A percentile compares a stretch with the other conserved stretches of the same genome.
phyloP scores from a whole-genome alignment of 495 filamentous ascomycete genomes.

The Amphirosellinia nigrospora region DNA sequence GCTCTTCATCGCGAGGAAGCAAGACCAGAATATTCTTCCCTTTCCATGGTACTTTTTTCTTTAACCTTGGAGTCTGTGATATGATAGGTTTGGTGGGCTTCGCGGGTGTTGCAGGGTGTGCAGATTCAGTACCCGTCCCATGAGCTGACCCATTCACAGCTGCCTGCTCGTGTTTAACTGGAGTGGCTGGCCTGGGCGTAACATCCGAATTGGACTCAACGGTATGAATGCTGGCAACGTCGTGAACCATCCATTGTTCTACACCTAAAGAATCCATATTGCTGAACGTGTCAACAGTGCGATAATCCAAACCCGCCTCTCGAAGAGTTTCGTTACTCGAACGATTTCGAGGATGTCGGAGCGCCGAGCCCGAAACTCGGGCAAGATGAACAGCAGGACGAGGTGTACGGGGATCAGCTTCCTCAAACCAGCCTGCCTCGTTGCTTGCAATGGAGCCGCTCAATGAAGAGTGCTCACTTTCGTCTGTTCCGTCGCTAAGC shows the following conservation, averaged over 20 bases:
- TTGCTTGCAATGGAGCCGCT: conserved; percentile 59
- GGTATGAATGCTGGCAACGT: conserved; percentile 39
- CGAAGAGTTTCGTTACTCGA: conserved; percentile 70
- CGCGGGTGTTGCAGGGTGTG: conserved; percentile 47
- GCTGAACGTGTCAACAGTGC: conserved; percentile 35
- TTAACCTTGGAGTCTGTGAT: conserved; percentile 51
- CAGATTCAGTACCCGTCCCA: conserved; percentile 48
- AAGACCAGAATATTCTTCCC: conserved; percentile 76
- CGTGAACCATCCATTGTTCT: conserved; percentile 37
- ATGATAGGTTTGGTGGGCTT: conserved; percentile 39
- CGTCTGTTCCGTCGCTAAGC: conserved; percentile 76
- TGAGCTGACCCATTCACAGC: conserved; percentile 33
- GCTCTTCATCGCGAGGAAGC: conserved; percentile 71
- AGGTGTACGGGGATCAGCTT: conserved; percentile 46
- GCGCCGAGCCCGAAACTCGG: conserved; percentile 34
- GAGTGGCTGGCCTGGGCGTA: conserved; percentile 37
- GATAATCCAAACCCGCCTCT: conserved; percentile 62
- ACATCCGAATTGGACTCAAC: conserved; percentile 36
- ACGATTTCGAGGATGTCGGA: conserved; percentile 53
- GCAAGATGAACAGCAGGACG: conserved; percentile 50
- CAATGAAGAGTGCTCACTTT: conserved; percentile 67
- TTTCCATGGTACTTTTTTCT: conserved; percentile 68
- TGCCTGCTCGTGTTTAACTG: conserved; percentile 26
- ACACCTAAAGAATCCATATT: conserved; percentile 47
- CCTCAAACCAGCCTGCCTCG: conserved; percentile 52